Evolutionary conservation across 352 stramenopile species (phyloP).

Genomic region (Phytopythium boreale): DNA sequence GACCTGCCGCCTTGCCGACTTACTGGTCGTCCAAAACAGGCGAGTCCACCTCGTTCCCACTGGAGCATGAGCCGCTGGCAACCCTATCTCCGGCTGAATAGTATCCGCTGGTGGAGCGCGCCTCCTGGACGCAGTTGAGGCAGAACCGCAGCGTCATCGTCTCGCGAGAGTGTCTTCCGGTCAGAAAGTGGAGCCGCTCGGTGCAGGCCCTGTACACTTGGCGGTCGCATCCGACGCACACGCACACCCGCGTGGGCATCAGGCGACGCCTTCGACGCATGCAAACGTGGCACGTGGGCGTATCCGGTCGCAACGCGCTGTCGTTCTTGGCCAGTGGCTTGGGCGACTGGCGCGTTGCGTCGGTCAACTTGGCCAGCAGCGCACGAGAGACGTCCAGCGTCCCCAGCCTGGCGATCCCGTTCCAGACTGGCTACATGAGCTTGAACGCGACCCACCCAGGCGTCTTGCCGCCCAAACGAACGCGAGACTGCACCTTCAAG

Average conservation of each 20-base stretch:
- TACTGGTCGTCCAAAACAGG: not conserved
- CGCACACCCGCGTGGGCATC: slow-evolving; percentile 7
- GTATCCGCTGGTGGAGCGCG: not conserved
- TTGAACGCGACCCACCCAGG: too few relatives aligned
- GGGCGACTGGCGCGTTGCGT: slow-evolving; percentile 8
- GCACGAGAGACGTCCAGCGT: not conserved
- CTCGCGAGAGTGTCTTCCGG: not conserved
- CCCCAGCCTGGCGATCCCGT: not conserved
- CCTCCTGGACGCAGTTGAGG: slow-evolving; percentile 17
- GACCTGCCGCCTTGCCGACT: too few relatives aligned
- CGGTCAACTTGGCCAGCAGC: not conserved
- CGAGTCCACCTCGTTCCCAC: not conserved
- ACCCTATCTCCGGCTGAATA: not conserved
- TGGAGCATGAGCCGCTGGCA: not conserved
- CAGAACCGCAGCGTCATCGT: slow-evolving; percentile 13
- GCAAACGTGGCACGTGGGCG: slow-evolving; percentile 21
- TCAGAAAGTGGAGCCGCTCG: slow-evolving; percentile 14
- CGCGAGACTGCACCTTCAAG: slow-evolving; percentile 21
- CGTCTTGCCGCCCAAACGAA: slow-evolving; percentile 18
- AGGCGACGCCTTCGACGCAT: slow-evolving; percentile 23
- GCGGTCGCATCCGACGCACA: slow-evolving; percentile 11
- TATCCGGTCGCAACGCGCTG: not conserved
- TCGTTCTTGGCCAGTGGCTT: not conserved
- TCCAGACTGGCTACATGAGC: too few relatives aligned
- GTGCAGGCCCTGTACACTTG: slow-evolving; percentile 15